phyloP scores from a whole-genome alignment of 2,329 filamentous ascomycete species.

The Juglanconis juglandina region DNA sequence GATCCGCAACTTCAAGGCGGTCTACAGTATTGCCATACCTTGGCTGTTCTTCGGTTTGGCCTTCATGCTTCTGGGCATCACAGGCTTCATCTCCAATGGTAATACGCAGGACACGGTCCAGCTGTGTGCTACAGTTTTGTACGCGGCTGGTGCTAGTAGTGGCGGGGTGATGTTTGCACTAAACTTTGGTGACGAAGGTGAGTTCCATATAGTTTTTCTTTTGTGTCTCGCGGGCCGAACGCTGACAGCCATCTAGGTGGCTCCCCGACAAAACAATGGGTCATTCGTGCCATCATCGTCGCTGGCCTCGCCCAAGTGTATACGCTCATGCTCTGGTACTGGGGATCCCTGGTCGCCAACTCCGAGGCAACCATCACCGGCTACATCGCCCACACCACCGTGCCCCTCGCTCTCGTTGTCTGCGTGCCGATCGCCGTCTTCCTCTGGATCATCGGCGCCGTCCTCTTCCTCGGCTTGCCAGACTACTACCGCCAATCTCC shows the following conservation, averaged over 20 bases:
- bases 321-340: conserved; percentile 63
- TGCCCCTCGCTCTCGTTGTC: conserved; percentile 39
- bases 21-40: conserved; percentile 55
- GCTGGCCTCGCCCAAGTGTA: conserved; percentile 67
- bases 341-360: conserved; percentile 55
- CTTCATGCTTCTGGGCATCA: conserved; percentile 59
- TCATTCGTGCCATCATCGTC: conserved; percentile 63
- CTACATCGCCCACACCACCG: conserved; percentile 31
- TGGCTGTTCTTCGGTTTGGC: conserved; percentile 62
- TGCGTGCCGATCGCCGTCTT: conserved; percentile 56
- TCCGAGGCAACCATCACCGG: conserved; percentile 38
- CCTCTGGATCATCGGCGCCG: conserved; percentile 52
- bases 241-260: conserved; percentile 39
- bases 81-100: conserved; percentile 46
- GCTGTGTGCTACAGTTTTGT: conserved; percentile 58
- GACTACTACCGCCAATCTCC: conserved; percentile 64
- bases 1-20: conserved; percentile 55
- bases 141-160: conserved; percentile 59
- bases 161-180: conserved; percentile 65
- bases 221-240: conserved; percentile 50
- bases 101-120: conserved; percentile 45
- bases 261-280: conserved; percentile 62
- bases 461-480: conserved; percentile 60
- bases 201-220: conserved; percentile 54
- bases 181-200: conserved; percentile 59